Conservation (phyloP, 371 early-diverging fungal species). For the Mucor lusitanicus region DNA sequence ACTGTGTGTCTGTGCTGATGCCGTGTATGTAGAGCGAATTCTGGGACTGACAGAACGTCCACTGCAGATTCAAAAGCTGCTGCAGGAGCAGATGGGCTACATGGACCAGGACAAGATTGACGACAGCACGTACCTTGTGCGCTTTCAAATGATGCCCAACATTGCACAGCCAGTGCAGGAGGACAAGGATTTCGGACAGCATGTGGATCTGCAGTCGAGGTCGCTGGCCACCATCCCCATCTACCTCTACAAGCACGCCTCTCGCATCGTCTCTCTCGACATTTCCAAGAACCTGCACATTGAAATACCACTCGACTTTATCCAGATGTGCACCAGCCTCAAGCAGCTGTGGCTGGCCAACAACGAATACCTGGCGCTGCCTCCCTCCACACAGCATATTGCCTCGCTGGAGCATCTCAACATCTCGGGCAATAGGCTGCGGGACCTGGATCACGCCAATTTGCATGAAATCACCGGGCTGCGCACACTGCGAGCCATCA, state of each 20-base stretch:
- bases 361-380: conserved; percentile 67
- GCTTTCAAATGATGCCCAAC: conserved; percentile 76
- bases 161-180: conserved; percentile 47
- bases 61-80: conserved; percentile 65
- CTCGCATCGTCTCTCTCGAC: conserved; percentile 67
- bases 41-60: conserved; percentile 72
- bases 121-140: conserved; percentile 75
- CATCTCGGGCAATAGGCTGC: conserved; percentile 80
- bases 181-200: conserved; percentile 44
- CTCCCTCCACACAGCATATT: conserved; percentile 63
- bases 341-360: conserved; percentile 69
- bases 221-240: conserved; percentile 80
- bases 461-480: conserved; percentile 65
- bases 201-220: conserved; percentile 68
- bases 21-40: conserved; percentile 54
- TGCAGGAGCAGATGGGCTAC: conserved; percentile 81
- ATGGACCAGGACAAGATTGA: conserved; percentile 76
- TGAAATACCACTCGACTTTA: conserved; percentile 77
- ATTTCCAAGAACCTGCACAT: conserved; percentile 75
- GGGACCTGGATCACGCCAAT: conserved; percentile 62
- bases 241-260: conserved; percentile 69
- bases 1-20: too few relatives aligned
- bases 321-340: conserved; percentile 68
- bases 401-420: conserved; percentile 68
- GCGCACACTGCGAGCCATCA: conserved; percentile 64